phyloP scores from a whole-genome alignment of 192 early-diverging fungal genomes.

The Backusella mclennaniae region DNA sequence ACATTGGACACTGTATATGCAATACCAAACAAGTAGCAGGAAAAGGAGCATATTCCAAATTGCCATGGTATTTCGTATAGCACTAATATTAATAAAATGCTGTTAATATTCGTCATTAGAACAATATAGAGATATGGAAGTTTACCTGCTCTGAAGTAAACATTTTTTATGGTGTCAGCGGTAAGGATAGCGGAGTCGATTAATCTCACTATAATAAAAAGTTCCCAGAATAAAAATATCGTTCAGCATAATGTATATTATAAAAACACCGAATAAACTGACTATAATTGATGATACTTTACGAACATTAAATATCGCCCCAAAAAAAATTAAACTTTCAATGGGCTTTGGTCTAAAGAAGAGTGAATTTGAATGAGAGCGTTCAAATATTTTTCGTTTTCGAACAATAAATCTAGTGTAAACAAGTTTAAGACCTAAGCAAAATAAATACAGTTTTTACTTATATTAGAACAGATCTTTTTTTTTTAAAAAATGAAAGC shows the following conservation, averaged over 20 bases:
- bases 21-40: constrained; percentile 33
- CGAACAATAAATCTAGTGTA: constrained; percentile 20
- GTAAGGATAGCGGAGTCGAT: constrained; percentile 19
- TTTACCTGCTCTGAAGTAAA: constrained; percentile 24
- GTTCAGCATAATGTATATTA: background rate
- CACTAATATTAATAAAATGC: constrained; percentile 10
- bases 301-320: constrained; percentile 22
- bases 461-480: no score
- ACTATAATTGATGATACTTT: constrained; percentile 1
- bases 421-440: constrained; percentile 12
- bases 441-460: background rate
- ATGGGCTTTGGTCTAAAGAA: constrained; percentile 28
- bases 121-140: background rate
- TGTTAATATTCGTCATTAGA: background rate
- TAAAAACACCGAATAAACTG: background rate
- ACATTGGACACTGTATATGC: constrained; percentile 30
- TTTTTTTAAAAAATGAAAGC: no score
- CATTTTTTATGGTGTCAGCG: constrained; percentile 1
- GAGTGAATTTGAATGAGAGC: background rate
- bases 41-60: constrained; percentile 27
- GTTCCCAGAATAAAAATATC: background rate
- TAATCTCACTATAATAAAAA: constrained; percentile 19
- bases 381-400: background rate
- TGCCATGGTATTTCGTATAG: constrained; percentile 34
- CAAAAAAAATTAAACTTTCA: constrained; percentile 23